Evolutionary conservation across 1,284 basidiomycete genomes (phyloP).

Genomic region (Trametes sp.): DNA sequence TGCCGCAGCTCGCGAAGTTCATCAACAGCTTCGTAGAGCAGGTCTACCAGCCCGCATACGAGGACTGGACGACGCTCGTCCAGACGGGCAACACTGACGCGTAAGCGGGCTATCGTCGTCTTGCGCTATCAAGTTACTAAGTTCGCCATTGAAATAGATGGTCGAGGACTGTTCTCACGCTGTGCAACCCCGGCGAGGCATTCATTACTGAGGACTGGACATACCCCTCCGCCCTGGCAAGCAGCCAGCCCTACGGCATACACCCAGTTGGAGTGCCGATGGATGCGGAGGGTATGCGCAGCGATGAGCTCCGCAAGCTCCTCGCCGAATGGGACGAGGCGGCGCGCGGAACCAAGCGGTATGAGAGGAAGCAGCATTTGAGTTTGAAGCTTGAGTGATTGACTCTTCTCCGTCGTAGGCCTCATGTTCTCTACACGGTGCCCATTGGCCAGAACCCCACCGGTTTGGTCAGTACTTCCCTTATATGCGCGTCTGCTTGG

Average conservation of each 20-base stretch:
- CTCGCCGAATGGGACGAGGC: slow-evolving; percentile 74
- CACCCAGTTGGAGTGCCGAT: slow-evolving; percentile 68
- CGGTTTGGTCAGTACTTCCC: slow-evolving; percentile 60
- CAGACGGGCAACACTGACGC: slow-evolving; percentile 84
- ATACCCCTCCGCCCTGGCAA: slow-evolving; percentile 63
- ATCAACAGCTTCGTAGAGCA: slow-evolving; percentile 65
- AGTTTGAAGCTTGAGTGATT: slow-evolving; percentile 14
- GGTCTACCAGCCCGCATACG: slow-evolving; percentile 75
- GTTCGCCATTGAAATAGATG: slow-evolving; percentile 45
- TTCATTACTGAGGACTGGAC: slow-evolving; percentile 78
- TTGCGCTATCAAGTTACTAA: not conserved
- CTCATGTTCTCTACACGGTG: slow-evolving; percentile 79
- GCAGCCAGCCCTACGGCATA: slow-evolving; percentile 56
- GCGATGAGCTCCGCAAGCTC: slow-evolving; percentile 64
- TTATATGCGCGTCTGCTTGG: not conserved
- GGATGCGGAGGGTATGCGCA: slow-evolving; percentile 77
- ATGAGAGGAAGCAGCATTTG: slow-evolving; percentile 13
- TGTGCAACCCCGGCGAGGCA: slow-evolving; percentile 79
- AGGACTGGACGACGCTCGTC: slow-evolving; percentile 69
- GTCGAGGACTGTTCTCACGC: slow-evolving; percentile 57
- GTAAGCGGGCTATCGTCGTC: slow-evolving; percentile 30
- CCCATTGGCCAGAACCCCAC: slow-evolving; percentile 85
- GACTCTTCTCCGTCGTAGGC: slow-evolving; percentile 48
- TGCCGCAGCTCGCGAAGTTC: slow-evolving; percentile 59
- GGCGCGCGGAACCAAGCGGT: slow-evolving; percentile 56